Conservation (phyloP, 106 monocot species). For the Dioscorea alata region DNA sequence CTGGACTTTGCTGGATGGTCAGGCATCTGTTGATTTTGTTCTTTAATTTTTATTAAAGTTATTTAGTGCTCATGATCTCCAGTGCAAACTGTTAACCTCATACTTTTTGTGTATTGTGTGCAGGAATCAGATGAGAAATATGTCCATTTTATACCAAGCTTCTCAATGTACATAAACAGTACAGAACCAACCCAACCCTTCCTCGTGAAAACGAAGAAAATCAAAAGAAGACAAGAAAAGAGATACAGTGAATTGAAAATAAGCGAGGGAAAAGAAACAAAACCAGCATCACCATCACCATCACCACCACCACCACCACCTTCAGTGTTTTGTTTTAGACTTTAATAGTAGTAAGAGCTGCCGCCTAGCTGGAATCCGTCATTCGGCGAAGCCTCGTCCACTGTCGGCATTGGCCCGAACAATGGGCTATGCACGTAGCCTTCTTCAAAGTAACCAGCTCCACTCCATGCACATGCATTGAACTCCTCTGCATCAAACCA, state of each 20-base stretch:
- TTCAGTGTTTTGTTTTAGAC: too few species aligned
- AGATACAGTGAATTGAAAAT: neutral
- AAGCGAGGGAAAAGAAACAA: neutral
- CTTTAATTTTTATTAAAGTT: neutral
- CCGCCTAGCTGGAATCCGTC: constrained; percentile 64
- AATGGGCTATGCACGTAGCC: constrained; percentile 66
- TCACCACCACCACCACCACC: too few species aligned
- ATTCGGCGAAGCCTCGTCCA: constrained; percentile 16
- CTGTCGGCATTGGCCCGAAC: constrained; percentile 67
- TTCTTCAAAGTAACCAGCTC: constrained; percentile 42
- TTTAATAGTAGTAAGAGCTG: constrained; percentile 20
- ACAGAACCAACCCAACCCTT: neutral
- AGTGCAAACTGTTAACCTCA: too few species aligned
- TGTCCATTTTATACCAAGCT: too few species aligned
- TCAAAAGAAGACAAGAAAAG: neutral
- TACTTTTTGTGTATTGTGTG: too few species aligned
- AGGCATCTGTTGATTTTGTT: neutral
- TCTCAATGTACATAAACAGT: too few species aligned
- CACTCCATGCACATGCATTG: constrained; percentile 4
- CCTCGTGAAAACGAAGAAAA: neutral
- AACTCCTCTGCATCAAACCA: constrained; percentile 36
- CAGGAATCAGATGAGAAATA: too few species aligned
- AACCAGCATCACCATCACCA: neutral
- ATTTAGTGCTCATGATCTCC: too few species aligned
- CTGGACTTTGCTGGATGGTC: neutral